Percentiles rank a stretch among this genome's conserved stretches.
phyloP scores from a whole-genome alignment of 257 asterid species.

The Ilex aquifolium region DNA sequence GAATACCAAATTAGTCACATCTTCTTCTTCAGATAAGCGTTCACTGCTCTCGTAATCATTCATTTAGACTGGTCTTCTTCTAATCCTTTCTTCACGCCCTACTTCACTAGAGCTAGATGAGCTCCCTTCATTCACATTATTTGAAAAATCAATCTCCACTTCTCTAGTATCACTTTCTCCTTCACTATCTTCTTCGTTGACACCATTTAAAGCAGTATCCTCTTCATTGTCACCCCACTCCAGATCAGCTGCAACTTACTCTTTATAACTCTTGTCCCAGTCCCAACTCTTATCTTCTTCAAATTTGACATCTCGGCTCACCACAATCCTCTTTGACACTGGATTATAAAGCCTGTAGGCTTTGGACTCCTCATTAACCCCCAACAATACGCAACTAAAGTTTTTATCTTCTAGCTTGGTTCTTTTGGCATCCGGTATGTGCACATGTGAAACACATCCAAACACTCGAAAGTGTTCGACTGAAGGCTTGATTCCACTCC shows the following conservation, averaged over 20 bases:
- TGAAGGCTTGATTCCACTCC: too few relatives aligned
- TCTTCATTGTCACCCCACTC: background rate
- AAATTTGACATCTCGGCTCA: background rate
- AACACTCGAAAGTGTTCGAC: too few relatives aligned
- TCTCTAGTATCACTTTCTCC: background rate
- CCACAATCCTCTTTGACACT: background rate
- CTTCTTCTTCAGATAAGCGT: background rate
- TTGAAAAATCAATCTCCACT: background rate
- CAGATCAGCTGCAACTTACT: background rate
- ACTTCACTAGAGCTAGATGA: too few relatives aligned
- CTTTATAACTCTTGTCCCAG: background rate
- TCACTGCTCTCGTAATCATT: background rate
- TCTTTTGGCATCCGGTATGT: background rate
- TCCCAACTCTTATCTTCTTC: background rate
- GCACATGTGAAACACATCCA: too few relatives aligned
- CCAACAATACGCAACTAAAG: background rate
- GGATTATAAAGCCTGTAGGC: background rate
- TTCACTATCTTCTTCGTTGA: background rate
- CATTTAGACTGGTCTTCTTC: background rate
- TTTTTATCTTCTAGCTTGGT: background rate
- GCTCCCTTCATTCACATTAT: too few relatives aligned
- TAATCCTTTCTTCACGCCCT: too few relatives aligned
- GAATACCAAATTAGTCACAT: background rate
- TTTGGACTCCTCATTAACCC: too few relatives aligned
- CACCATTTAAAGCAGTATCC: too few relatives aligned